A percentile compares a stretch with the other conserved stretches of the same genome.
Conservation (phyloP, 257 asterid species). For the Solanum lignicaule region DNA sequence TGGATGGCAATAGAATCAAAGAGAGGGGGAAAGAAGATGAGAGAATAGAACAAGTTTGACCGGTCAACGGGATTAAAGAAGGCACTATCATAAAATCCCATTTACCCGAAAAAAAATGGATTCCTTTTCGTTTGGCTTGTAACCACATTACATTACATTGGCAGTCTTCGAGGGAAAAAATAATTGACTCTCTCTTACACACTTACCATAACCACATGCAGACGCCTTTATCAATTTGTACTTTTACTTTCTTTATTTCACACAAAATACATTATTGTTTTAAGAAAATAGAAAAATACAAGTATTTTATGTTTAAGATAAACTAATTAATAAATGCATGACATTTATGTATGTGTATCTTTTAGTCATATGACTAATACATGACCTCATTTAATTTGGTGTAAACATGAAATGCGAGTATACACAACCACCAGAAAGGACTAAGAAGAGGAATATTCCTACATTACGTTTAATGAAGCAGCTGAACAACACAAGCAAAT, state of each 20-base stretch:
- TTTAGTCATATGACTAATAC: neutral
- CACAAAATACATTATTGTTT: neutral
- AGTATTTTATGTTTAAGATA: neutral
- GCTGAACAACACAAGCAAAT: neutral
- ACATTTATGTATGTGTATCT: neutral
- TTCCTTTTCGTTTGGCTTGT: slow-evolving; percentile 19
- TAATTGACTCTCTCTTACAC: neutral
- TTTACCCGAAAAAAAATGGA: slow-evolving; percentile 41
- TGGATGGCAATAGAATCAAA: neutral
- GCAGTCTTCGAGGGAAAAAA: slow-evolving; percentile 26
- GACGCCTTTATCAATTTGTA: neutral
- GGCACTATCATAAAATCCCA: slow-evolving; percentile 16
- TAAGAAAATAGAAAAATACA: neutral
- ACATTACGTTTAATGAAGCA: neutral
- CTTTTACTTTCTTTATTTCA: neutral
- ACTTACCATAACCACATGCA: slow-evolving; percentile 8
- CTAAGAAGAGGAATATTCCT: neutral
- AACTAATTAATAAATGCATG: neutral
- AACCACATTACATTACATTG: neutral
- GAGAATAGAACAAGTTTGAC: slow-evolving; percentile 47
- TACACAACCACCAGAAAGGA: neutral
- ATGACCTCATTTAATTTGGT: neutral
- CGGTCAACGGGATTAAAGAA: slow-evolving; percentile 21
- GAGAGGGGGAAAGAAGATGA: neutral
- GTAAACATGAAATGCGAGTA: neutral